A percentile compares a stretch with the other conserved stretches of the same genome.
phyloP scores from a whole-genome alignment of 352 stramenopile species.

The Phytophthora pistaciae region DNA sequence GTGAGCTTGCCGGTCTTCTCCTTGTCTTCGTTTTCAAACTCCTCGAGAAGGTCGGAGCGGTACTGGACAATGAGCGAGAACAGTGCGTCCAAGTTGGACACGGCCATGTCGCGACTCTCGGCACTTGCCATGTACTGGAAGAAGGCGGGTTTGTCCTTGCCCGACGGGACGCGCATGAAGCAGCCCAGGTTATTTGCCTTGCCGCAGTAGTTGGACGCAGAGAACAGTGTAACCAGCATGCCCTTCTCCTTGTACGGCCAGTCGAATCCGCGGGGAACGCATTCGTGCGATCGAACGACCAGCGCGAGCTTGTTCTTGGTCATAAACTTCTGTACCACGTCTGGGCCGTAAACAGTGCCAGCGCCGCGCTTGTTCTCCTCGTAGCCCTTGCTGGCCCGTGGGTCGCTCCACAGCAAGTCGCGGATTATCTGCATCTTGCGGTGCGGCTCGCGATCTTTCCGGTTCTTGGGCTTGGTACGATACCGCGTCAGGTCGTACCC shows the following conservation, averaged over 20 bases:
- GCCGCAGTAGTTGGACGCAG: constrained; percentile 88
- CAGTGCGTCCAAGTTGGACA: constrained; percentile 86
- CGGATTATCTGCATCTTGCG: constrained; percentile 80
- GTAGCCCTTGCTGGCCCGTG: constrained; percentile 67
- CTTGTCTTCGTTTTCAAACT: constrained; percentile 69
- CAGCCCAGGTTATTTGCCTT: constrained; percentile 88
- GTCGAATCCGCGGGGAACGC: constrained; percentile 81
- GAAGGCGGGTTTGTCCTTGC: constrained; percentile 80
- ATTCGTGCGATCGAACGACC: constrained; percentile 89
- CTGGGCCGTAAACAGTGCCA: constrained; percentile 78
- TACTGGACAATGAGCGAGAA: constrained; percentile 88
- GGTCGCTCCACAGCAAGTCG: constrained; percentile 88
- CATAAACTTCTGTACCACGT: constrained; percentile 90
- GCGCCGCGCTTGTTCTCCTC: constrained; percentile 86
- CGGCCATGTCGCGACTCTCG: constrained; percentile 80
- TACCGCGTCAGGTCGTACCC: constrained; percentile 84
- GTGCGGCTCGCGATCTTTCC: constrained; percentile 61
- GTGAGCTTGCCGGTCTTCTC: constrained; percentile 52
- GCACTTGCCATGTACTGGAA: constrained; percentile 91
- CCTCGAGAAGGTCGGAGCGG: constrained; percentile 62
- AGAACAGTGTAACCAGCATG: constrained; percentile 90
- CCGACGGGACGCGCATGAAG: constrained; percentile 85
- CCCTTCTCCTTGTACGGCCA: constrained; percentile 85
- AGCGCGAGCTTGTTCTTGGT: constrained; percentile 84
- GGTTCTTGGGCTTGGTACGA: constrained; percentile 65